Conservation (phyloP, 208 protist genomes). For the Jaenimonas drosophilae region DNA sequence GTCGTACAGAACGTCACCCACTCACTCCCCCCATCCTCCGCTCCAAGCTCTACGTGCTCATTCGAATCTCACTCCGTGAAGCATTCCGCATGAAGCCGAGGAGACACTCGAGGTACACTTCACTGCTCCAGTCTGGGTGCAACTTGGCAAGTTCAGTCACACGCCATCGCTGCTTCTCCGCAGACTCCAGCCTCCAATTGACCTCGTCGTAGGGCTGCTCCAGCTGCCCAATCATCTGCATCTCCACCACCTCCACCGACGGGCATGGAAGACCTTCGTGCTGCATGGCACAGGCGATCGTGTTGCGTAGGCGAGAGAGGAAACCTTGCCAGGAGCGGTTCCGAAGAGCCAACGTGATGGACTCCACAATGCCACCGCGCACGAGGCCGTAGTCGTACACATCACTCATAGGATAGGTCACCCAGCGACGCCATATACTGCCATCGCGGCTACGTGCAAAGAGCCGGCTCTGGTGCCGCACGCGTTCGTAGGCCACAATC, state of each 20-base stretch:
- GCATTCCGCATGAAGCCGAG: conserved; percentile 22
- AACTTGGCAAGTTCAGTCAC: conserved; percentile 19
- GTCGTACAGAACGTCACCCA: too few relatives aligned
- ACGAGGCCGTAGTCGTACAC: conserved; percentile 36
- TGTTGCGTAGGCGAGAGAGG: too few relatives aligned
- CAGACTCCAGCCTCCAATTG: too few relatives aligned
- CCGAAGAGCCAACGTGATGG: too few relatives aligned
- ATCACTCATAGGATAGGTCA: conserved; percentile 40
- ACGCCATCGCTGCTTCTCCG: too few relatives aligned
- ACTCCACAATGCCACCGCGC: conserved; percentile 13
- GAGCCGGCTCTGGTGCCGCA: conserved; percentile 33
- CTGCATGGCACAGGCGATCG: conserved; percentile 37
- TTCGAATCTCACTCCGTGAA: too few relatives aligned
- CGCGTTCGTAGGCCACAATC: conserved; percentile 34
- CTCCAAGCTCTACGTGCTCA: too few relatives aligned
- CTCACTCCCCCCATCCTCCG: too few relatives aligned
- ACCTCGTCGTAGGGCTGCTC: too few relatives aligned
- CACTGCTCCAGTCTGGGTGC: conserved; percentile 37
- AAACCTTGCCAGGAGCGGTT: too few relatives aligned
- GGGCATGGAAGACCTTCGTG: conserved; percentile 52
- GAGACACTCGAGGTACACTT: conserved; percentile 41
- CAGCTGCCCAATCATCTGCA: too few relatives aligned
- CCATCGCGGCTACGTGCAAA: conserved; percentile 58
- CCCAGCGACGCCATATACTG: conserved; percentile 26
- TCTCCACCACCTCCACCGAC: conserved; percentile 36